Base-by-base conservation (phyloP, 106 monocot species). In the Ottelia alismoides region DNA sequence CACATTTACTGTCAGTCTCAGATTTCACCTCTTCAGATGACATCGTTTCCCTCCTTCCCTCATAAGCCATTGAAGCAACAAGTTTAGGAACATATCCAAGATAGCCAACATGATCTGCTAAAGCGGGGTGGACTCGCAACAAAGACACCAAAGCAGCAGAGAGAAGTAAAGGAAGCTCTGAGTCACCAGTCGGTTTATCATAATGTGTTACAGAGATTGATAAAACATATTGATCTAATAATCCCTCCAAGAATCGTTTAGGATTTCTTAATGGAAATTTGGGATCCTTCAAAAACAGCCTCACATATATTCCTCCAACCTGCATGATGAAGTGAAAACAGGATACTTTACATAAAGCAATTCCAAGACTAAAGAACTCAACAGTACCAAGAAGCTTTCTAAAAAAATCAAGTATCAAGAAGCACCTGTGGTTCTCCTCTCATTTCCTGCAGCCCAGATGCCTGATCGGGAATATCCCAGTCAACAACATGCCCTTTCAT, bases 281-380 rank as follows among this genome's bases (percentile, higher is more conserved):
- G 21, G 98, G 98, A 65, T 98, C 98, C 56, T 98, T 98, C 27
- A 98, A 57, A 65, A 98, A 98, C 9, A 98, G 76, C 49, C 89
- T 82, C 10, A 98, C 90, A 77, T 98, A 98, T 57, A 98, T 98
- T 29, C 98, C 98, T n/a, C 90, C 98, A 61, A 98, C 98, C 98
- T 98, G 74, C 52, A 80, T 31, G 49, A 23, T 20, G 14, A 60
- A 43, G 25, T 11, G 61, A 30, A 16, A 20, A 49, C 9, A 5
- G 9, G 20, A 49, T 18, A 14, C n/a, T 49, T 19, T 4, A n/a
- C n/a, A 18, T 11, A 49, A 49, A 49, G 35, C 5, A 35, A 35
- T 35, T n/a, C n/a, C 48, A n/a, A 49, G 49, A 25, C 45, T 50
- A 17, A 46, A 11, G 20, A 46, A 19, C 27, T 22, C 11, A 20